These are phyloP conservation scores for Coemansia sp. DNA, from an alignment of 371 early-diverging fungal genomes.

Conservation along the genomic window DNA sequence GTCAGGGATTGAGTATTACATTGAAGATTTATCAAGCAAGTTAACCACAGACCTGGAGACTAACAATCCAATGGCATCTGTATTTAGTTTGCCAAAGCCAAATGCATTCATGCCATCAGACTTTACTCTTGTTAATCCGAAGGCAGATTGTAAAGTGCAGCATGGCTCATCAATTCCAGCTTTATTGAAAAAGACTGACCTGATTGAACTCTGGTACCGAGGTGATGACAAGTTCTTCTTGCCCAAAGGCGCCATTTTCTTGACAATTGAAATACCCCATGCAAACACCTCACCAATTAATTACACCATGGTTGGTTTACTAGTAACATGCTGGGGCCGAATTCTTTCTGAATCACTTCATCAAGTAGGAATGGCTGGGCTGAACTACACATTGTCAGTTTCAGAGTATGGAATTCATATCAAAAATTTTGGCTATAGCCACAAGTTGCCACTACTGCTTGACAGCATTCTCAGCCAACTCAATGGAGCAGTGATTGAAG, in stretches of 20 bases:
- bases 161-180: constrained; percentile 1
- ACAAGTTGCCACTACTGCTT: too few species aligned
- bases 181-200: constrained; percentile 41
- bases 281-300: neutral
- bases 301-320: neutral
- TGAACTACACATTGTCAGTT: too few species aligned
- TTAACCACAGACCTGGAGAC: too few species aligned
- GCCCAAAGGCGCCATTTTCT: constrained; percentile 8
- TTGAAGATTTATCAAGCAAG: too few species aligned
- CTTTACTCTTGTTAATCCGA: neutral
- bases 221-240: constrained; percentile 77
- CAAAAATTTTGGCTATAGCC: too few species aligned
- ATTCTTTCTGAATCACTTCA: neutral
- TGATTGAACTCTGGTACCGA: constrained; percentile 81
- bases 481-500: too few species aligned
- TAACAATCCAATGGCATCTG: neutral
- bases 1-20: too few species aligned
- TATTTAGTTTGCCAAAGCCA: neutral
- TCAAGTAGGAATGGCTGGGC: too few species aligned
- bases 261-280: constrained; percentile 1
- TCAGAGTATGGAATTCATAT: too few species aligned
- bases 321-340: neutral
- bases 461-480: too few species aligned
- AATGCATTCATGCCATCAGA: neutral
- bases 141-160: neutral